Conservation (phyloP, 495 filamentous ascomycete genomes). For the Cryomyces minteri region DNA sequence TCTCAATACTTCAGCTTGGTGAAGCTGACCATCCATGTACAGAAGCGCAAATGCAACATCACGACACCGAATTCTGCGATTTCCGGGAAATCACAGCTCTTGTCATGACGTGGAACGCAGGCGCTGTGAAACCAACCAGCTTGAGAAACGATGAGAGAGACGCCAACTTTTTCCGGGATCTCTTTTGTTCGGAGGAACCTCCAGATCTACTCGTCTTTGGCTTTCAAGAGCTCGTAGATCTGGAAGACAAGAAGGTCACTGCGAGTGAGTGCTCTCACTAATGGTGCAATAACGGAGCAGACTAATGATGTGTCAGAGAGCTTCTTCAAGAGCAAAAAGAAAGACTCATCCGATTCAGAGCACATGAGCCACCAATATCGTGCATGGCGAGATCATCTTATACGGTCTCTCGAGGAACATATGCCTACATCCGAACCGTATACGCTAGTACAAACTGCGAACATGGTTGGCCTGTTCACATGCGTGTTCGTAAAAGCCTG, state of each 20-base stretch:
- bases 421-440: constrained; percentile 69
- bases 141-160: constrained; percentile 50
- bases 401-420: constrained; percentile 58
- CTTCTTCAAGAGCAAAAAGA: constrained; percentile 57
- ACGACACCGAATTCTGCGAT: constrained; percentile 62
- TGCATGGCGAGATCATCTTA: constrained; percentile 82
- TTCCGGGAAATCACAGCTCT: constrained; percentile 64
- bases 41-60: constrained; percentile 71
- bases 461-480: constrained; percentile 84
- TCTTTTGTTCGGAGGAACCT: constrained; percentile 49
- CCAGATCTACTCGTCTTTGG: constrained; percentile 92
- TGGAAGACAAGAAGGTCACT: constrained; percentile 92
- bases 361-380: constrained; percentile 96
- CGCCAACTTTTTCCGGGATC: constrained; percentile 53
- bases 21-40: neutral
- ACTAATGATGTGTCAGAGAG: constrained; percentile 27
- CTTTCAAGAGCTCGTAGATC: constrained; percentile 91
- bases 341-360: constrained; percentile 71
- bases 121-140: constrained; percentile 70
- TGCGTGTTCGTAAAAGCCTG: constrained; percentile 82
- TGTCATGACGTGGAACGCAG: constrained; percentile 92
- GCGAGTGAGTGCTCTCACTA: constrained; percentile 43
- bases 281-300: neutral
- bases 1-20: neutral
- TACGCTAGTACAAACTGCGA: constrained; percentile 69